Base-by-base conservation (phyloP, 202 grass and related monocot genomes). In the Musa balbisiana region DNA sequence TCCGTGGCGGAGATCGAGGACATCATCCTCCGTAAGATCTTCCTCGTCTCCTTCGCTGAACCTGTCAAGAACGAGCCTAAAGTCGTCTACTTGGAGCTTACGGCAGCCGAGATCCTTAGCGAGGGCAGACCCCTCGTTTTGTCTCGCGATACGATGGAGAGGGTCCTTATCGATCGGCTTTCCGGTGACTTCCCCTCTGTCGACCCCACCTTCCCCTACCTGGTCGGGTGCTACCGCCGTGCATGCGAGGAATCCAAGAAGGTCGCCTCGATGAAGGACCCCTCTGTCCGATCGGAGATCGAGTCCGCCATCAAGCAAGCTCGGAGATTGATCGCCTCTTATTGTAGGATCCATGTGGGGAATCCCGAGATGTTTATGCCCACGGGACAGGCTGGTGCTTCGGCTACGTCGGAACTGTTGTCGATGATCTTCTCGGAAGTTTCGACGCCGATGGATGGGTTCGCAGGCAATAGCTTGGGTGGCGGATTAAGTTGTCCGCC, bases 21-120 rank as follows among this genome's bases (percentile, higher is more conserved):
- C 85, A 93, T 98, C 76, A 98, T 98, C 84, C 91, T 93, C 76
- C 94, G 94, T 63, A 98, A 98, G 87, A 91, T 98, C 83, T 85
- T 98, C 64, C 90, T 93, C 88, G 88, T 98, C 77, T 74, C 88
- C 74, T 91, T 98, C 82, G 67, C 81, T 55, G 80, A 85, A 0
- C 22, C 86, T 19, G 58, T 77, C 75, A 70, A 84, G 33, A 49
- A 54, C 49, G 63, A 76, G 63, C 80, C 93, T 11, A 77, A 85
- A 71, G 52, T 93, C 63, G 85, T 82, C 79, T 93, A 93, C 78
- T 83, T 93, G 72, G 91, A 93, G 81, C 88, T 89, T 64, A 93
- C 94, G 62, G 94, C 94, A 76, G 94, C 94, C 73, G 88, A 93
- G 88, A 86, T 97, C 62, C 90, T 97, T 81, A 91, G 90, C 82